Conservation (phyloP, 2,329 filamentous ascomycete genomes). For the Aspergillus felis region DNA sequence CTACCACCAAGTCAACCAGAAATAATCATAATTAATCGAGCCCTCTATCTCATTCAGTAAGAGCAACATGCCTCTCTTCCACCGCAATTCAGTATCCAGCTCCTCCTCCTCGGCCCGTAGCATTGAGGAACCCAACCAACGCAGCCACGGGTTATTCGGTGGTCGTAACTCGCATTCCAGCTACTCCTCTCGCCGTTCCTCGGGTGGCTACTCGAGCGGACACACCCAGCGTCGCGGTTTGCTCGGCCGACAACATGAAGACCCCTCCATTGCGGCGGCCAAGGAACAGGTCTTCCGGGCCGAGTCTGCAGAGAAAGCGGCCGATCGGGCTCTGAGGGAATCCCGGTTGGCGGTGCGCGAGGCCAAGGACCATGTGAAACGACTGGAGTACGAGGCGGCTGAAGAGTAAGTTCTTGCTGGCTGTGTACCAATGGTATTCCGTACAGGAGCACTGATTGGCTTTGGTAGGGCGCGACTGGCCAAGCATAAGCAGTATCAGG, state of each 20-base stretch:
- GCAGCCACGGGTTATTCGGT: conserved; percentile 31
- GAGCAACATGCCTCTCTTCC: conserved; percentile 21
- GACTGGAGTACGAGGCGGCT: conserved; percentile 61
- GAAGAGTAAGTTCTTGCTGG: conserved; percentile 46
- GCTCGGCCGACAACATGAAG: conserved; percentile 49
- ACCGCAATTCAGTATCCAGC: conserved; percentile 19
- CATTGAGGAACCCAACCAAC: conserved; percentile 12
- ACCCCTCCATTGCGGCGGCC: conserved; percentile 60
- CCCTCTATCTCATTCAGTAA: neutral
- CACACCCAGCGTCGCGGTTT: conserved; percentile 27
- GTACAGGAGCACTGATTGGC: neutral
- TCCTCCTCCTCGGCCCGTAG: conserved; percentile 16
- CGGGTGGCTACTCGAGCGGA: conserved; percentile 14
- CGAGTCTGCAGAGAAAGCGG: conserved; percentile 61
- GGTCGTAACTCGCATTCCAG: conserved; percentile 34
- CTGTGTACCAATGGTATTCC: neutral
- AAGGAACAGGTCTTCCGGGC: conserved; percentile 60
- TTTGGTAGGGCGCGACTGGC: conserved; percentile 51
- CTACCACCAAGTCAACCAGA: neutral
- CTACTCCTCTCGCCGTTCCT: conserved; percentile 17
- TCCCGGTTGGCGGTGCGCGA: conserved; percentile 58
- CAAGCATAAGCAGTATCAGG: conserved; percentile 66
- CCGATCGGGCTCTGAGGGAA: conserved; percentile 59
- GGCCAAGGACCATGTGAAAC: conserved; percentile 60
- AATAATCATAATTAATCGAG: neutral